phyloP scores from a whole-genome alignment of 169 alveolate genomes.

The Cryptosporidium parvum region DNA sequence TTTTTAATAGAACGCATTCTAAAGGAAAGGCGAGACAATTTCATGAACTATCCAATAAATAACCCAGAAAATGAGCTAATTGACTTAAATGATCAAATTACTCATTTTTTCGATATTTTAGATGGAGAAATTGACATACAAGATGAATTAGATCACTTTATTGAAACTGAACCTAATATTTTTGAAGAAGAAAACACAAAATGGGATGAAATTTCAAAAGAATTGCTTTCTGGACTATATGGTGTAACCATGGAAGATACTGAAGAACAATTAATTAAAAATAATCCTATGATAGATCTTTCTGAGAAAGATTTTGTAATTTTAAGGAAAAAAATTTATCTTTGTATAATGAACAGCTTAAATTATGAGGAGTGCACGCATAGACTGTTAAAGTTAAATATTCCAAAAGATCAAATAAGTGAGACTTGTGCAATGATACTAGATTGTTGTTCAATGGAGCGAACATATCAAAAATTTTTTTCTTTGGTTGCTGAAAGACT shows the following conservation, averaged over 20 bases:
- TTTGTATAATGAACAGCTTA: slow-evolving; percentile 96
- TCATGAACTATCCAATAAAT: slow-evolving; percentile 86
- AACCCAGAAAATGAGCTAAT: slow-evolving; percentile 94
- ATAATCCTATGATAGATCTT: slow-evolving; percentile 85
- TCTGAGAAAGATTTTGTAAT: slow-evolving; percentile 95
- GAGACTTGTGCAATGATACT: slow-evolving; percentile 96
- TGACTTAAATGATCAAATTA: slow-evolving; percentile 95
- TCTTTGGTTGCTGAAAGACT: slow-evolving; percentile 96
- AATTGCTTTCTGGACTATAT: slow-evolving; percentile 90
- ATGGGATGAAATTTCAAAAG: slow-evolving; percentile 92
- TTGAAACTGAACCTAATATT: slow-evolving; percentile 90
- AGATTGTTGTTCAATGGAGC: slow-evolving; percentile 99
- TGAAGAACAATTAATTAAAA: slow-evolving; percentile 78
- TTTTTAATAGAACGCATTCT: slow-evolving; percentile 96
- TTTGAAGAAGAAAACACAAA: slow-evolving; percentile 91
- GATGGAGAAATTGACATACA: slow-evolving; percentile 93
- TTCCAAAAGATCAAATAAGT: slow-evolving; percentile 79
- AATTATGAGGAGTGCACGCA: slow-evolving; percentile 98
- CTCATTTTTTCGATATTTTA: slow-evolving; percentile 94
- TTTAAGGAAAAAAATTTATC: slow-evolving; percentile 94
- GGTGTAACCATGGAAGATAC: slow-evolving; percentile 78
- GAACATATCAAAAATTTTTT: slow-evolving; percentile 96
- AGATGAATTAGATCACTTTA: slow-evolving; percentile 92
- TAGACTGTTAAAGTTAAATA: slow-evolving; percentile 95
- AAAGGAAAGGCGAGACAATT: slow-evolving; percentile 92